Evolutionary conservation across 176 grass and related monocot genomes (phyloP).

Genomic region (Juncus inflexus): DNA sequence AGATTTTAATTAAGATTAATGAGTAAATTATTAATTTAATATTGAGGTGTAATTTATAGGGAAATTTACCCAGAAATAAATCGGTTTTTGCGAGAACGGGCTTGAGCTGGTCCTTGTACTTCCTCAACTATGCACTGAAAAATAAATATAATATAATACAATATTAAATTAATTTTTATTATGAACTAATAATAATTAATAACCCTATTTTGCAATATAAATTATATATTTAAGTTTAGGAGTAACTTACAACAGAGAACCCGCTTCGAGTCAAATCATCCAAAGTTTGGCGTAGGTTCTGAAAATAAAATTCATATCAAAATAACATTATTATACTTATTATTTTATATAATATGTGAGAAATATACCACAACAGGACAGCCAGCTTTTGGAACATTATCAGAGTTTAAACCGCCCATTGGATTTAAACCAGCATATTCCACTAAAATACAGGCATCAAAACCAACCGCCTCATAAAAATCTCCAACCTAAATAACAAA

Average conservation of each 20-base stretch:
- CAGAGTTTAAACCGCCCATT: slow-evolving; percentile 84
- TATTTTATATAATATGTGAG: background rate
- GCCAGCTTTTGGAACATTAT: slow-evolving; percentile 93
- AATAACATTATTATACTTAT: background rate
- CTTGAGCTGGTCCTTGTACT: slow-evolving; percentile 83
- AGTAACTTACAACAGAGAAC: slow-evolving; percentile 76
- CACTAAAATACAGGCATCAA: slow-evolving; percentile 97
- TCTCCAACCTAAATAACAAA: slow-evolving; percentile 75
- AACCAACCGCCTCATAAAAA: slow-evolving; percentile 91
- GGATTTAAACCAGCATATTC: slow-evolving; percentile 97
- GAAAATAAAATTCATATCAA: slow-evolving; percentile 27
- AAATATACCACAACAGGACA: slow-evolving; percentile 76
- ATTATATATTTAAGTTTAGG: background rate
- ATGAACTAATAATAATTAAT: background rate
- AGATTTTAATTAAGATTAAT: slow-evolving; percentile 2
- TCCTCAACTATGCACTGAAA: slow-evolving; percentile 98
- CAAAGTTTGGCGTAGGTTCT: slow-evolving; percentile 95
- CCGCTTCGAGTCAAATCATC: slow-evolving; percentile 94
- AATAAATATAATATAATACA: slow-evolving; percentile 14
- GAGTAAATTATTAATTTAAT: background rate
- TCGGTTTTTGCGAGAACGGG: slow-evolving; percentile 86
- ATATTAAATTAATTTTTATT: background rate
- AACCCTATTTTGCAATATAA: too few relatives aligned
- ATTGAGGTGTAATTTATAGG: background rate
- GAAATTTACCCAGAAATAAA: slow-evolving; percentile 97